Conservation (phyloP, 169 alveolate genomes). For the Sarcocystis neurona region DNA sequence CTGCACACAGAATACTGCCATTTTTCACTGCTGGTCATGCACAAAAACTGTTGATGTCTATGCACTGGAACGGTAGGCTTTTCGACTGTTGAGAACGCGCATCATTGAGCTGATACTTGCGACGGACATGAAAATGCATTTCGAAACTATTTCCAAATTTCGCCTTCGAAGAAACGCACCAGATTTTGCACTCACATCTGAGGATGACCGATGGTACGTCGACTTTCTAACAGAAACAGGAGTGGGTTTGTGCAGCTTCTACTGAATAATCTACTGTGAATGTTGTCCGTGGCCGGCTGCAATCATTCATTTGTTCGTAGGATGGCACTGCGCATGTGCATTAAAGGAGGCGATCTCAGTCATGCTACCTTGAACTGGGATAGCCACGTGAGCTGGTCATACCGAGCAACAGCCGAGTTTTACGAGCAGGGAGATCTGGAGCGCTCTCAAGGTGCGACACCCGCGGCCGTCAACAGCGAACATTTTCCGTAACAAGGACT, state of each 20-base stretch:
- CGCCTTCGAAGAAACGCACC: constrained; percentile 69
- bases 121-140: constrained; percentile 85
- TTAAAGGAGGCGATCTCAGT: constrained; percentile 81
- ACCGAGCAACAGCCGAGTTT: constrained; percentile 76
- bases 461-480: no score
- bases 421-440: constrained; percentile 78
- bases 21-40: no score
- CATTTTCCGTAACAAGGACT: no score
- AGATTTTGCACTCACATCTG: constrained; percentile 62
- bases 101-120: constrained; percentile 78
- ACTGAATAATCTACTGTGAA: background rate
- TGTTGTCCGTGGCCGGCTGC: background rate
- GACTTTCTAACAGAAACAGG: constrained; percentile 3
- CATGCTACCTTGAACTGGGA: constrained; percentile 76
- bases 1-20: no score
- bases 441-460: background rate
- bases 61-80: background rate
- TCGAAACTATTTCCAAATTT: constrained; percentile 78
- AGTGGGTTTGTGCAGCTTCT: background rate
- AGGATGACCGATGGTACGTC: constrained; percentile 13
- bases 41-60: background rate
- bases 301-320: background rate
- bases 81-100: background rate
- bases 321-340: constrained; percentile 68
- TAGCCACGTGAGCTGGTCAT: constrained; percentile 77